Evolutionary conservation across 2,329 filamentous ascomycete genomes (phyloP), one percentile per base, ranked within the genome.

Genomic region (Sporothrix inflata): DNA sequence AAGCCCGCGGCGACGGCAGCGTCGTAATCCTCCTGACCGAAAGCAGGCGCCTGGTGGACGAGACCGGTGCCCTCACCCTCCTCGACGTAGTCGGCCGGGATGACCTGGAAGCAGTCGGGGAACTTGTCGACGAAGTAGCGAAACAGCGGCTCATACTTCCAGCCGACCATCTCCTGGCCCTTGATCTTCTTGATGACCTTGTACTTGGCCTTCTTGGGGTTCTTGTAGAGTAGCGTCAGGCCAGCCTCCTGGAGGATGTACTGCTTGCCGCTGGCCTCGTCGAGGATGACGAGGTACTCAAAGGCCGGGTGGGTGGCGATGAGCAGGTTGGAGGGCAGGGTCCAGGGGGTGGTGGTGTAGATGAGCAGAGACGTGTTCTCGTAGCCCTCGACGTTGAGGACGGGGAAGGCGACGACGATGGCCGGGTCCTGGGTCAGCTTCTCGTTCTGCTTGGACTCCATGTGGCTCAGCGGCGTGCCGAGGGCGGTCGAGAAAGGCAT

Each of bases 401-500:
- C 87, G 11, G 95, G 94, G 80, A 98, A 98, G 0, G 92, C 90
- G 27, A 98, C 91, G 21, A 97, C 92, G 45, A 98, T 87, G 40
- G 95, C 94, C 7, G 95, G 95, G 77, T 98, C 95, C 73, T 93
- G 94, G 2, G 95, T 91, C 78, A 97, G 93, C 82, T 97, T 94
- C 83, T 98, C 97, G 81, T 98, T 97, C 80, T 98, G 94, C 77
- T 94, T 92, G 60, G 94, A 92, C 82, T 98, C 95, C 78, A 97
- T 97, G 82, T 97, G 97, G 82, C 93, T 97, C 77, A 98, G 85
- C 5, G 94, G 92, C 2, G 94, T 98, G 71, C 92, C 94, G 78
- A 97, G 87, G 19, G 91, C 94, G 1, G 94, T 98, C 40, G 94
- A 97, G 82, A 96, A 98, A 14, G 95, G 95, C 93, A 98, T 96